Conservation (phyloP, 768 basidiomycete species). For the Clitopilus passeckerianus region DNA sequence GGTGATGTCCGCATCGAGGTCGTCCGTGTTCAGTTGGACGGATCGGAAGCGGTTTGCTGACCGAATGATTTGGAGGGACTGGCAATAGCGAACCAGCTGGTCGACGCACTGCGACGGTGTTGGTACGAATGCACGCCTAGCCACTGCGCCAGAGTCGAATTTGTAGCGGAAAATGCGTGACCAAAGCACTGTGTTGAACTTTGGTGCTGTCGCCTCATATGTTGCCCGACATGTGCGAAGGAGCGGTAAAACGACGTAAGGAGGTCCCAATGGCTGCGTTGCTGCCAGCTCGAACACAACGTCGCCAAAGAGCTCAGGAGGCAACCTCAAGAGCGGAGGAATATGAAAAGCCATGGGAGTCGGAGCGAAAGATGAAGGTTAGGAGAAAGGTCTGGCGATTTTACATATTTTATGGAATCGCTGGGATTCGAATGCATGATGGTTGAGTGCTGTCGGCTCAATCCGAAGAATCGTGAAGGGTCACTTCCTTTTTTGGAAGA, state of each 20-base stretch:
- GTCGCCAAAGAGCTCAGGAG: constrained; percentile 41
- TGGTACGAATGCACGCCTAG: constrained; percentile 43
- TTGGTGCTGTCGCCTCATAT: constrained; percentile 24
- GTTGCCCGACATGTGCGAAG: constrained; percentile 38
- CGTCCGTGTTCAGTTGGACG: constrained; percentile 1
- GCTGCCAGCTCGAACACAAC: constrained; percentile 47
- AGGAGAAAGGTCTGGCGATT: neutral
- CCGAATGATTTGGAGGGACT: constrained; percentile 34
- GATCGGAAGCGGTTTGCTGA: constrained; percentile 8
- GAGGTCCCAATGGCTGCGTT: constrained; percentile 38
- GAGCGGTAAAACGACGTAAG: constrained; percentile 41
- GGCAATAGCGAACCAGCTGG: constrained; percentile 31
- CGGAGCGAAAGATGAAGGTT: neutral
- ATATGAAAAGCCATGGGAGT: neutral
- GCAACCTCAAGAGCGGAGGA: constrained; percentile 22
- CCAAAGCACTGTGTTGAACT: constrained; percentile 33
- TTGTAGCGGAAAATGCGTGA: constrained; percentile 47
- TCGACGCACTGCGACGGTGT: constrained; percentile 22
- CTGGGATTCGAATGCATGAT: neutral
- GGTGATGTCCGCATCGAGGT: neutral
- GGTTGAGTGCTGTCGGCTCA: neutral
- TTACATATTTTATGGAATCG: neutral
- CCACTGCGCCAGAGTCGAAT: constrained; percentile 51
- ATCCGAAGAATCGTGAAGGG: neutral
- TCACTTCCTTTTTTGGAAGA: neutral